Evolutionary conservation across 2,329 filamentous ascomycete species (phyloP).

Genomic region (Ophiostoma tasmaniense): DNA sequence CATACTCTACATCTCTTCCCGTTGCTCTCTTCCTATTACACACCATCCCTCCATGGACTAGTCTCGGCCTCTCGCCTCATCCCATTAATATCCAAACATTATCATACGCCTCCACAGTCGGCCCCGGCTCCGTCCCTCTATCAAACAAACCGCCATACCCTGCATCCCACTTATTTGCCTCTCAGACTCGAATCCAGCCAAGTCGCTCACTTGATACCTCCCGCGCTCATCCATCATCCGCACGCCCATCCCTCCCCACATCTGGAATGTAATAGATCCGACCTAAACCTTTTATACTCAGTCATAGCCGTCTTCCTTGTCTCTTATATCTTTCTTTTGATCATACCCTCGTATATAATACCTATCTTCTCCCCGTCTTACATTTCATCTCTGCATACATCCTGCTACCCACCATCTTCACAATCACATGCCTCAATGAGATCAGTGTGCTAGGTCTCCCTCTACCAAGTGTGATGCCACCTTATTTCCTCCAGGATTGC

Average conservation of each 20-base stretch:
- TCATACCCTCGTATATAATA: not conserved
- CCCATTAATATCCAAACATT: not conserved
- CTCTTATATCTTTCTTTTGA: not conserved
- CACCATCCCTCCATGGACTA: not conserved
- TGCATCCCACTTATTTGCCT: not conserved
- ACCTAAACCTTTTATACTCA: not conserved
- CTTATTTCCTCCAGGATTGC: slow-evolving; percentile 75
- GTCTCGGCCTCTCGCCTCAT: not conserved
- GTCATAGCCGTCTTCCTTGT: not conserved
- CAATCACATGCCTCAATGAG: slow-evolving; percentile 18
- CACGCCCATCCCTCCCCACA: slow-evolving; percentile 11
- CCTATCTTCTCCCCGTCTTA: not conserved
- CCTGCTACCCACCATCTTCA: not conserved
- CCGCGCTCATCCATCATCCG: slow-evolving; percentile 7
- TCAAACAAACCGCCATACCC: not conserved
- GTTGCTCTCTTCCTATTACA: not conserved
- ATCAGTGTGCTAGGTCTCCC: slow-evolving; percentile 17
- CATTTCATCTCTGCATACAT: not conserved
- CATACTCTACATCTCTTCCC: not conserved
- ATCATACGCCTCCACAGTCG: not conserved
- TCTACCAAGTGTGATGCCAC: slow-evolving; percentile 55
- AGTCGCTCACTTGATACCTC: not conserved
- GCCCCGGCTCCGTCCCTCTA: not conserved
- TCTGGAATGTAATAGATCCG: not conserved
- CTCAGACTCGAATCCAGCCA: not conserved